A percentile compares a stretch with the other conserved stretches of the same genome.
phyloP scores from a whole-genome alignment of 176 grass and related monocot species.

The Saccharum officinarum region DNA sequence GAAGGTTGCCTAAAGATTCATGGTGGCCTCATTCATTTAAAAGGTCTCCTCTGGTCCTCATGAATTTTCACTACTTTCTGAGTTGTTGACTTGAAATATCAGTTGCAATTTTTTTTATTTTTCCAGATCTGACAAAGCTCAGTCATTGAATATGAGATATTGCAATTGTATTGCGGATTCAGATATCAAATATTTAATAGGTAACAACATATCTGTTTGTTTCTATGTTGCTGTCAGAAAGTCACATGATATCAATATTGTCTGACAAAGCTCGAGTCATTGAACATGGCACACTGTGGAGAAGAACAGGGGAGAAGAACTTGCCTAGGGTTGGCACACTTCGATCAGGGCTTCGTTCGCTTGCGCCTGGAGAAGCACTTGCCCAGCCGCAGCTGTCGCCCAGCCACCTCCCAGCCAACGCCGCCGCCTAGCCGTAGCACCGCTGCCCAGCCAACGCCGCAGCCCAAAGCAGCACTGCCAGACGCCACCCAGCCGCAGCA shows the following conservation, averaged over 20 bases:
- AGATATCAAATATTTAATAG: conserved; percentile 82
- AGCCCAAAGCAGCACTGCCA: no score
- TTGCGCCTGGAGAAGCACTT: no score
- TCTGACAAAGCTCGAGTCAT: neutral
- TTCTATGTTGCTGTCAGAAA: neutral
- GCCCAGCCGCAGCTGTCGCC: no score
- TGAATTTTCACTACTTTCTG: neutral
- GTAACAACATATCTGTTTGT: conserved; percentile 34
- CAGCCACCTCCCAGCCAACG: no score
- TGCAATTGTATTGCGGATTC: conserved; percentile 75
- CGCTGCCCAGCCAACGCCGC: no score
- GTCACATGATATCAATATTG: neutral
- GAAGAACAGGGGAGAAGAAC: no score
- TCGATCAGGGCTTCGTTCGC: no score
- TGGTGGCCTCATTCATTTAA: conserved; percentile 77
- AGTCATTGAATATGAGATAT: conserved; percentile 85
- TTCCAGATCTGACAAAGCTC: conserved; percentile 72
- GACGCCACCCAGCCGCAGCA: no score
- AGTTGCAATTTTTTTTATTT: neutral
- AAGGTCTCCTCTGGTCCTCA: conserved; percentile 51
- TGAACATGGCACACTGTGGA: no score
- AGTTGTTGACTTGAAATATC: conserved; percentile 10
- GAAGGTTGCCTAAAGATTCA: conserved; percentile 81
- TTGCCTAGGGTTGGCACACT: no score
- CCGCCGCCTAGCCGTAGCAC: no score